A percentile compares a stretch with the other conserved stretches of the same genome.
Conservation (phyloP, 2,329 filamentous ascomycete genomes). For the Talaromyces sp. region DNA sequence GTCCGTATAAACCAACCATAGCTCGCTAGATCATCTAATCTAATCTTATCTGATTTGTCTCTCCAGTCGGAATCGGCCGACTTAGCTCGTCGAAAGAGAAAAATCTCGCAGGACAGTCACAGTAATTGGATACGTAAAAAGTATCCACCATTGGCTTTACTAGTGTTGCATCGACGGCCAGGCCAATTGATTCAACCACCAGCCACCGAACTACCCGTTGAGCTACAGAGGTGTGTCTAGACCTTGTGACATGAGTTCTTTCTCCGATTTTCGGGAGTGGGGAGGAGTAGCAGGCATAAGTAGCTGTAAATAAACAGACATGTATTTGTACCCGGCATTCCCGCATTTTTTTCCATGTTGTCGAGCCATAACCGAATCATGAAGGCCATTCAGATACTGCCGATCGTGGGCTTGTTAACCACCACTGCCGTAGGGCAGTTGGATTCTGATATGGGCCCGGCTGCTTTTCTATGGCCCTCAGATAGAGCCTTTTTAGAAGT, state of each 20-base stretch:
- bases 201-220: background rate
- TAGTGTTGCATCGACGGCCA: background rate
- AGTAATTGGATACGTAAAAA: background rate
- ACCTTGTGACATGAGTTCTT: background rate
- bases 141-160: too few relatives aligned
- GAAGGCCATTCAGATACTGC: background rate
- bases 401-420: slow-evolving; percentile 1
- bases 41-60: slow-evolving; percentile 16
- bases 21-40: slow-evolving; percentile 14
- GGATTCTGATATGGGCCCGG: slow-evolving; percentile 47
- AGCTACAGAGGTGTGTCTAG: background rate
- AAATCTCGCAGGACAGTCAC: background rate
- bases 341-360: background rate
- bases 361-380: background rate
- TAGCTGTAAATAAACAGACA: background rate
- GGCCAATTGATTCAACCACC: background rate
- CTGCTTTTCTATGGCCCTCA: slow-evolving; percentile 57
- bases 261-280: background rate
- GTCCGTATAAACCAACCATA: background rate
- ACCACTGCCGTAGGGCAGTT: slow-evolving; percentile 15
- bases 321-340: background rate
- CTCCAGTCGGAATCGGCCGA: background rate
- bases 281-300: background rate
- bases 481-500: slow-evolving; percentile 53
- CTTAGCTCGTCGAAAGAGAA: background rate